Evolutionary conservation across 371 early-diverging fungal genomes (phyloP).

Genomic region (Massospora cicadina): DNA sequence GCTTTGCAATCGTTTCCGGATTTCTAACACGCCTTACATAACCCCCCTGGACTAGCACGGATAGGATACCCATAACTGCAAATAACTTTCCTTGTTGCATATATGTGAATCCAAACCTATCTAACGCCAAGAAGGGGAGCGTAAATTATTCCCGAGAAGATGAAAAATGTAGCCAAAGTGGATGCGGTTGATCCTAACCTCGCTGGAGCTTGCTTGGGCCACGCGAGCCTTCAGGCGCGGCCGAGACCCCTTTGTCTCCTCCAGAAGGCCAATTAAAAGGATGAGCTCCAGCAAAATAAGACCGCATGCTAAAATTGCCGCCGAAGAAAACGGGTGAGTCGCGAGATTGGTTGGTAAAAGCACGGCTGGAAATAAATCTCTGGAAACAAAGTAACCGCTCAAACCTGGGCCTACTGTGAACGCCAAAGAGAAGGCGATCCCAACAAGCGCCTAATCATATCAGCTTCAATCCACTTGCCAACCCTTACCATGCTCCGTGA

Average conservation of each 20-base stretch:
- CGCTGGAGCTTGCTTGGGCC: slow-evolving; percentile 11
- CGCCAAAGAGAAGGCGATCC: slow-evolving; percentile 88
- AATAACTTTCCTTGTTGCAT: slow-evolving; percentile 80
- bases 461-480: not conserved
- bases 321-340: slow-evolving; percentile 55
- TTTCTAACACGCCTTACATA: slow-evolving; percentile 68
- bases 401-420: slow-evolving; percentile 91
- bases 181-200: slow-evolving; percentile 16
- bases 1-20: slow-evolving; percentile 49
- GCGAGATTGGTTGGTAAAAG: slow-evolving; percentile 23
- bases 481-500: slow-evolving; percentile 47
- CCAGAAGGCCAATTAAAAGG: slow-evolving; percentile 48
- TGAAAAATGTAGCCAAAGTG: slow-evolving; percentile 76
- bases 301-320: slow-evolving; percentile 69
- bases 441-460: slow-evolving; percentile 62
- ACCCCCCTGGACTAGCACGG: slow-evolving; percentile 80
- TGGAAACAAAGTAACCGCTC: slow-evolving; percentile 76
- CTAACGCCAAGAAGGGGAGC: slow-evolving; percentile 84
- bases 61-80: slow-evolving; percentile 70
- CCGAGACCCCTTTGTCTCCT: slow-evolving; percentile 52
- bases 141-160: slow-evolving; percentile 96
- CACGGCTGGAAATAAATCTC: slow-evolving; percentile 33
- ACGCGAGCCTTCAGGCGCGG: slow-evolving; percentile 13
- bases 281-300: slow-evolving; percentile 60
- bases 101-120: slow-evolving; percentile 66